phyloP scores from a whole-genome alignment of 768 basidiomycete species.

The Daedalea quercina region DNA sequence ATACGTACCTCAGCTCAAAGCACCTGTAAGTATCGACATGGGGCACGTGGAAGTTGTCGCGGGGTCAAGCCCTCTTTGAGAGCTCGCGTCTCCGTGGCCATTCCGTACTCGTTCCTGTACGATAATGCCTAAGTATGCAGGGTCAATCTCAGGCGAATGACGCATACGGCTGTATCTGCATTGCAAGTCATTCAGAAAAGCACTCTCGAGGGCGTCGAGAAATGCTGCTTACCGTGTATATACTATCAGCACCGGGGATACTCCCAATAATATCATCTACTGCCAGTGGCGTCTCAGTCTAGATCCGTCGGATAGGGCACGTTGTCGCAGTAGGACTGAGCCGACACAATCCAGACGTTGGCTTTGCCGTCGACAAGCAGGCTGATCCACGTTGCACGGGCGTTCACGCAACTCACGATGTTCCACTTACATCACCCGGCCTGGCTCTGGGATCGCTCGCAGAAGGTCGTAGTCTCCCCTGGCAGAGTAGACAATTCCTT shows the following conservation, averaged over 20 bases:
- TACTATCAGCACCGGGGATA: slow-evolving; percentile 92
- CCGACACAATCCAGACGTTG: slow-evolving; percentile 91
- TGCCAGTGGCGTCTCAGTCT: not conserved
- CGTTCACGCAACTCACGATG: not conserved
- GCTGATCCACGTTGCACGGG: slow-evolving; percentile 25
- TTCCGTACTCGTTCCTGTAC: slow-evolving; percentile 82
- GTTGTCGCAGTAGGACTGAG: slow-evolving; percentile 94
- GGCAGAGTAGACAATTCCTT: too few relatives aligned
- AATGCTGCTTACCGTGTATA: slow-evolving; percentile 70
- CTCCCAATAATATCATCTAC: slow-evolving; percentile 90
- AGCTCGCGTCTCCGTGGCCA: slow-evolving; percentile 97
- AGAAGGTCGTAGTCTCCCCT: too few relatives aligned
- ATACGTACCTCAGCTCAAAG: slow-evolving; percentile 86
- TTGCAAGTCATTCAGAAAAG: not conserved
- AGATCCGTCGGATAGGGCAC: slow-evolving; percentile 62
- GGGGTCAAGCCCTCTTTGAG: slow-evolving; percentile 81
- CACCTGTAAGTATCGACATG: slow-evolving; percentile 94
- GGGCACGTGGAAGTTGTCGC: slow-evolving; percentile 67
- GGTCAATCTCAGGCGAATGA: not conserved
- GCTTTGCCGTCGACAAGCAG: slow-evolving; percentile 79
- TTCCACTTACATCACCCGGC: slow-evolving; percentile 36
- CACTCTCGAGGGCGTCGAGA: not conserved
- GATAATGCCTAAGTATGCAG: not conserved
- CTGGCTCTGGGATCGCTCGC: slow-evolving; percentile 34
- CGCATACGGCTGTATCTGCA: slow-evolving; percentile 22